Percentiles rank a stretch among this genome's conserved stretches.
These are phyloP conservation scores for Tricholoma flavovirens DNA, from an alignment of 768 basidiomycete species.

Conservation along the genomic window DNA sequence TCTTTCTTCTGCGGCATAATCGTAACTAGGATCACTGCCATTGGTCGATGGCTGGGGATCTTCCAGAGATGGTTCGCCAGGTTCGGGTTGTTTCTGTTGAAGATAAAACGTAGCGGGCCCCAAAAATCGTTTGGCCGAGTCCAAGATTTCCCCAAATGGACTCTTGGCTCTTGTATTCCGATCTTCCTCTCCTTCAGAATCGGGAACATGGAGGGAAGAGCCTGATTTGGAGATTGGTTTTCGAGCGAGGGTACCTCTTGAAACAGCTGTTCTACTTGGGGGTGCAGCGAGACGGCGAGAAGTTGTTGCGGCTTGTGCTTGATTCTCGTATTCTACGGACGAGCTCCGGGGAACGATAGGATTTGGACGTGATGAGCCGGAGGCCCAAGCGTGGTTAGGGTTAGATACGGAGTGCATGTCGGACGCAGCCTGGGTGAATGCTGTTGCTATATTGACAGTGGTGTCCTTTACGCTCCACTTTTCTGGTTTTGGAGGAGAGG, in stretches of 20 bases:
- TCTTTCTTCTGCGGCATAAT: slow-evolving; percentile 72
- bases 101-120: slow-evolving; percentile 60
- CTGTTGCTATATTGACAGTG: slow-evolving; percentile 80
- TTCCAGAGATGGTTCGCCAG: slow-evolving; percentile 31
- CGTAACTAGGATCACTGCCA: slow-evolving; percentile 54
- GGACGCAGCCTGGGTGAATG: slow-evolving; percentile 68
- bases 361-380: slow-evolving; percentile 44
- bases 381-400: slow-evolving; percentile 65
- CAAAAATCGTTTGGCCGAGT: slow-evolving; percentile 47
- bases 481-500: slow-evolving; percentile 51
- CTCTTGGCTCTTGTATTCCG: slow-evolving; percentile 55
- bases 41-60: slow-evolving; percentile 24
- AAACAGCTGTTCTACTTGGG: slow-evolving; percentile 45
- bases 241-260: slow-evolving; percentile 22
- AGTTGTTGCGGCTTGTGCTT: slow-evolving; percentile 43
- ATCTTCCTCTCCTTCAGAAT: slow-evolving; percentile 59
- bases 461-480: slow-evolving; percentile 78
- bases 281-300: slow-evolving; percentile 50
- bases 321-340: slow-evolving; percentile 75
- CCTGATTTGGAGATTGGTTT: slow-evolving; percentile 51
- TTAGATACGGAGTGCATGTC: slow-evolving; percentile 40
- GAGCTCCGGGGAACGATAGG: slow-evolving; percentile 60
- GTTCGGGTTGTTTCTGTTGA: slow-evolving; percentile 55
- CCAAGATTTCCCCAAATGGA: slow-evolving; percentile 58
- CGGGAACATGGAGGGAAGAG: slow-evolving; percentile 57